Conservation (phyloP, 1,284 basidiomycete genomes). For the Pholiota adiposa region DNA sequence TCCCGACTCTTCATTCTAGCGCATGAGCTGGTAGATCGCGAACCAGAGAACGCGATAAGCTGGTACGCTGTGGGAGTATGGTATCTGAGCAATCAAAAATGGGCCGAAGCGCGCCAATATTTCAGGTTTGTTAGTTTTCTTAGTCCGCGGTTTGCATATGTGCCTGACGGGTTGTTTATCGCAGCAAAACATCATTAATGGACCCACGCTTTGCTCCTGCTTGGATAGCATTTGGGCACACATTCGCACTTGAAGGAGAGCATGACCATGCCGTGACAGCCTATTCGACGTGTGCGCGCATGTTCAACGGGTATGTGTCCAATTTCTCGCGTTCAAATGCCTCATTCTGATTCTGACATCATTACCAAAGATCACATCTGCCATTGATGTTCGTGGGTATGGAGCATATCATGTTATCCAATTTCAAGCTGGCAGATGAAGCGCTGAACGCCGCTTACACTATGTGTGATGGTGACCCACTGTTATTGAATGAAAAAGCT, state of each 20-base stretch:
- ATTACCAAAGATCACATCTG: slow-evolving; percentile 75
- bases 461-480: slow-evolving; percentile 86
- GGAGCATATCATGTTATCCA: slow-evolving; percentile 94
- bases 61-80: slow-evolving; percentile 99
- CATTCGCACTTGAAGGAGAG: slow-evolving; percentile 96
- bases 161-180: not conserved
- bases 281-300: slow-evolving; percentile 93
- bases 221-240: slow-evolving; percentile 98
- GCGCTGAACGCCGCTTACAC: slow-evolving; percentile 81
- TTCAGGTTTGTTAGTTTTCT: slow-evolving; percentile 69
- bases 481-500: slow-evolving; percentile 91
- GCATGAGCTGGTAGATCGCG: slow-evolving; percentile 92
- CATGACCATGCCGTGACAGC: slow-evolving; percentile 98
- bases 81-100: slow-evolving; percentile 89
- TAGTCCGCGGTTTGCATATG: not conserved
- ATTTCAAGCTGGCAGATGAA: slow-evolving; percentile 83
- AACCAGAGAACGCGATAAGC: slow-evolving; percentile 89
- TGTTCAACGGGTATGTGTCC: slow-evolving; percentile 84
- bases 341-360: slow-evolving; percentile 6
- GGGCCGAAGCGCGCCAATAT: slow-evolving; percentile 88
- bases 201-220: slow-evolving; percentile 95
- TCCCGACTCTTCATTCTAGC: slow-evolving; percentile 95
- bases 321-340: slow-evolving; percentile 1
- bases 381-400: slow-evolving; percentile 97
- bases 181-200: slow-evolving; percentile 94